Evolutionary conservation across 495 filamentous ascomycete species (phyloP), one percentile per base, ranked within the genome.

Genomic region (Talaromyces thailandensis): DNA sequence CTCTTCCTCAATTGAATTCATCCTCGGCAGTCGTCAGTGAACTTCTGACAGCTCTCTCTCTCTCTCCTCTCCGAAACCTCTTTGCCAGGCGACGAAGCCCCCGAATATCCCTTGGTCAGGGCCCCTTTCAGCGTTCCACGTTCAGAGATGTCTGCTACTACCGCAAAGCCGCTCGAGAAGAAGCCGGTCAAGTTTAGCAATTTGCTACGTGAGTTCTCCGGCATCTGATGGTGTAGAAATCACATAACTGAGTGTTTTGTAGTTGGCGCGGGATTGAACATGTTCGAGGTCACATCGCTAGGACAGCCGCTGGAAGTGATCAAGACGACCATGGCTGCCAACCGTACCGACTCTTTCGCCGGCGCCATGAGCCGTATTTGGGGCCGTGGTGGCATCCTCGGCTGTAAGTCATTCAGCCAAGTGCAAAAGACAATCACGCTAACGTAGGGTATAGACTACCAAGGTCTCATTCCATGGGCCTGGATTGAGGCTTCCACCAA

Each of bases 401-500:
- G 94, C 82, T 98, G 94, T 98, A 81, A 81, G 93, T 88, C 64
- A 56, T 18, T 32, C 4, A 3, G 12, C 14, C 6, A 37, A 16
- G 25, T 14, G 31, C 26, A 26, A 23, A 58, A 18, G 18, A 21
- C 56, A 45, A 56, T 23, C 14, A 14, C 5, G 35, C 45, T 40
- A 26, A 35, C 21, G 8, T 53, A 40, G 31, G n/a, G 23, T 60
- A 32, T 35, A 98, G 94, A 96, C 81, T 98, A 96, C 82, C 94
- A 98, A 84, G 94, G 94, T 77, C 88, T 98, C 70, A 98, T 98
- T 76, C 94, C 94, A 65, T 98, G 94, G 94, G 94, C 94, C 79
- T 98, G 94, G 94, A 98, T 98, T 82, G 94, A 98, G 83, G 95
- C 95, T 75, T 98, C 94, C 68, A 98, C 95, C 75, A 98, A 98